Base-by-base conservation (phyloP, 345 rosid species). In the Euphorbia lathyris region DNA sequence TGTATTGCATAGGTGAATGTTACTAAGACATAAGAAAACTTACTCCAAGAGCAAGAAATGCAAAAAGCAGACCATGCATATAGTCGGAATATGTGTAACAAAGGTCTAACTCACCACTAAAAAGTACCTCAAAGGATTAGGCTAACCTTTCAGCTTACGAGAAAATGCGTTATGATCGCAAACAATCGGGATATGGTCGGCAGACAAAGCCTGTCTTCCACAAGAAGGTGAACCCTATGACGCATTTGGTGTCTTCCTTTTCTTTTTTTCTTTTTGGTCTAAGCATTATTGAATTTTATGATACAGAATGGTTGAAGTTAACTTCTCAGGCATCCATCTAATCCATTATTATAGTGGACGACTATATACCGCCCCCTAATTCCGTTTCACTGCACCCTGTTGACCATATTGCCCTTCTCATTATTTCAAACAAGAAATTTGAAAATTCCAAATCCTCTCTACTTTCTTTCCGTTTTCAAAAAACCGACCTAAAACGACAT, bases 1-100 rank as follows among this genome's bases (percentile, higher is more conserved):
- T 22, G 13, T 2, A 14, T 42, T 42, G 66, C 9, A 43, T 70
- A 90, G 97, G 97, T 90, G 87, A 90, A 90, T 73, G 86, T 88
- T 72, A 92, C 94, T 2, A 88, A 90, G 82, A 90, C 94, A n/a
- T 0, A 90, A 90, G 93, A 90, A 90, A 80, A 73, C 76, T 27
- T 66, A 58, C 53, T 73, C 66, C 59, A 73, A 73, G 42, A 45
- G 26, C 71, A 73, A 73, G 71, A 66, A 73, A 48, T 58, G 76
- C 71, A n/a, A 36, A 4, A 66, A 73, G 48, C 75, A 73, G 58
- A 60, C 72, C 14, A 29, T 74, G 57, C 72, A 68, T 25, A 63
- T 11, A 73, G 67, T 17, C 76, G n/a, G n/a, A n/a, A n/a, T n/a
- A n/a, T n/a, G n/a, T n/a, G n/a, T n/a, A n/a, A n/a, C n/a, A n/a